Percentiles rank a stretch among this genome's conserved stretches.
Evolutionary conservation across 805 yeast species (phyloP).

Genomic region (Saccharomycopsis selenospora): DNA sequence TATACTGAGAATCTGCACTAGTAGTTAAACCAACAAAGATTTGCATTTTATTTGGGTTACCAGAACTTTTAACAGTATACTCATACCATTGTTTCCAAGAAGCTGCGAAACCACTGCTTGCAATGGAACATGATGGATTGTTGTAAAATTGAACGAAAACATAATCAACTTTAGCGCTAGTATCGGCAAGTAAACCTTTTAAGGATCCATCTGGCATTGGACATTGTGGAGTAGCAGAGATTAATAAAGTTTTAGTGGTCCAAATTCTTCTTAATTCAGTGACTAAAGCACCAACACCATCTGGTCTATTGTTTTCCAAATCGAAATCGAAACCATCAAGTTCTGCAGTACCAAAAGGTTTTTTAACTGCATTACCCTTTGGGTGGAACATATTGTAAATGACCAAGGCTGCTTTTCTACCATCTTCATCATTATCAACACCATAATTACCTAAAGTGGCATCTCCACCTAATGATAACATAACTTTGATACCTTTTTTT

Average conservation of each 20-base stretch:
- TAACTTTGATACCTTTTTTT: conserved; percentile 61
- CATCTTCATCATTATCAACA: conserved; percentile 75
- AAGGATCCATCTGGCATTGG: conserved; percentile 55
- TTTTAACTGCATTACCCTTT: conserved; percentile 36
- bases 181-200: conserved; percentile 40
- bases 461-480: conserved; percentile 54
- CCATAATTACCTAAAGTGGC: conserved; percentile 61
- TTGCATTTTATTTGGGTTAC: conserved; percentile 40
- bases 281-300: conserved; percentile 61
- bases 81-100: conserved; percentile 39
- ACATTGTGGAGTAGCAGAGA: conserved; percentile 80
- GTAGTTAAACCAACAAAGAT: conserved; percentile 59
- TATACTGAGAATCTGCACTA: conserved; percentile 50
- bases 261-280: conserved; percentile 35
- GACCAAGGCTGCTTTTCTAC: conserved; percentile 50
- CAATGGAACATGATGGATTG: conserved; percentile 45
- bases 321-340: conserved; percentile 94
- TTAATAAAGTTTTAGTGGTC: conserved; percentile 44
- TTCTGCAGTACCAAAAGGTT: conserved; percentile 42
- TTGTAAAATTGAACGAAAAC: conserved; percentile 73
- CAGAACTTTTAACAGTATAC: conserved; percentile 31
- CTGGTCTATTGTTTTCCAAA: conserved; percentile 56
- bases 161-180: conserved; percentile 55
- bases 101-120: conserved; percentile 38
- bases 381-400: conserved; percentile 57